Evolutionary conservation across 1,284 basidiomycete genomes (phyloP).

Genomic region (Meira nashicola): DNA sequence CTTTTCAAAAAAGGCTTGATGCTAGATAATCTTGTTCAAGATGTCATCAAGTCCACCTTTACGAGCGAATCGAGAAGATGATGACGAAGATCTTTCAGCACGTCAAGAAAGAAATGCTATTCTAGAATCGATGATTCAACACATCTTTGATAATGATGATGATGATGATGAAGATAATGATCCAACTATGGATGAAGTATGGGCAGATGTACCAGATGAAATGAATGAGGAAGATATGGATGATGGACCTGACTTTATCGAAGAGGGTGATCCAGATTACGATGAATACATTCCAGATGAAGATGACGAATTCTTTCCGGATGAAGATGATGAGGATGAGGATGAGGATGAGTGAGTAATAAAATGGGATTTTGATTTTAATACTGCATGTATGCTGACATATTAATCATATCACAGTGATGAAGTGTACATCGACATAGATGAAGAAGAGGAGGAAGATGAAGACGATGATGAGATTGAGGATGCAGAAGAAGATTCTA

Average conservation of each 20-base stretch:
- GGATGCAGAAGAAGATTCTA: conserved; percentile 10
- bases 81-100: background rate
- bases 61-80: background rate
- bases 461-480: conserved; percentile 25
- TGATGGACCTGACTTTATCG: conserved; percentile 2
- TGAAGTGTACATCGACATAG: conserved; percentile 16
- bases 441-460: conserved; percentile 19
- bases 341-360: conserved; percentile 13
- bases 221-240: conserved; percentile 2
- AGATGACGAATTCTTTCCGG: conserved; percentile 14
- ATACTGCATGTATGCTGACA: background rate
- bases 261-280: conserved; percentile 9
- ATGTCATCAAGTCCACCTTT: background rate
- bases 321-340: conserved; percentile 23
- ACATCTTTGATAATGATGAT: too few species aligned
- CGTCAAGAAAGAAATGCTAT: background rate
- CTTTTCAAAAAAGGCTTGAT: too few species aligned
- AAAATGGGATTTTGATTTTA: too few species aligned
- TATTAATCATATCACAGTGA: conserved; percentile 7
- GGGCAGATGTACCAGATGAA: background rate
- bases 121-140: too few species aligned
- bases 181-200: background rate
- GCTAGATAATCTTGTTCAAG: too few species aligned
- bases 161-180: too few species aligned
- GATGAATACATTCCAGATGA: conserved; percentile 11